Percentiles rank a stretch among this genome's conserved stretches.
phyloP scores from a whole-genome alignment of 2,329 filamentous ascomycete species.

The Furcasterigmium furcatum region DNA sequence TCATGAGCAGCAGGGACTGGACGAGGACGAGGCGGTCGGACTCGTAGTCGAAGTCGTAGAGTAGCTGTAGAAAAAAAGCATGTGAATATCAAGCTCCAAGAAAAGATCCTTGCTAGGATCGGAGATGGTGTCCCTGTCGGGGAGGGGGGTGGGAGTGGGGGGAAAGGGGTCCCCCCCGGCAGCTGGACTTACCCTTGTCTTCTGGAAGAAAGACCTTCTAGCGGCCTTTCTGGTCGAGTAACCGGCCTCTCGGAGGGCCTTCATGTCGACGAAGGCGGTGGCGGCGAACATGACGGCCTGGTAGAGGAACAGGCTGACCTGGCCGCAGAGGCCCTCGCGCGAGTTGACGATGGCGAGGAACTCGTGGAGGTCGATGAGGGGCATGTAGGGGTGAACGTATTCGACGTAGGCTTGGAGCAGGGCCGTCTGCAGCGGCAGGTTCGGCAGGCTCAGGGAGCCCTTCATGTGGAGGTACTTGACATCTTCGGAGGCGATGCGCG shows the following conservation, averaged over 20 bases:
- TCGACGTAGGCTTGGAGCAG: slow-evolving; percentile 80
- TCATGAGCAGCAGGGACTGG: slow-evolving; percentile 86
- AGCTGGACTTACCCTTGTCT: slow-evolving; percentile 65
- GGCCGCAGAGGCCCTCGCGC: slow-evolving; percentile 65
- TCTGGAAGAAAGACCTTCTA: slow-evolving; percentile 84
- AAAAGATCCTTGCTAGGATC: neutral
- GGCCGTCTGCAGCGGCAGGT: slow-evolving; percentile 68
- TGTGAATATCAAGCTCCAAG: slow-evolving; percentile 17
- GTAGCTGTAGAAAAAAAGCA: slow-evolving; percentile 46
- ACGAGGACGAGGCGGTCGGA: slow-evolving; percentile 84
- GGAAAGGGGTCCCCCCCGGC: slow-evolving; percentile 4
- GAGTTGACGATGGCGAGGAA: slow-evolving; percentile 59
- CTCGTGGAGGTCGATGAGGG: slow-evolving; percentile 68
- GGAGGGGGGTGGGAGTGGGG: neutral
- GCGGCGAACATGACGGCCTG: slow-evolving; percentile 95
- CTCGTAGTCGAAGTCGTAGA: slow-evolving; percentile 97
- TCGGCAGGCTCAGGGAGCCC: slow-evolving; percentile 77
- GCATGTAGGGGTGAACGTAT: slow-evolving; percentile 94
- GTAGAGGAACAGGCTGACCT: slow-evolving; percentile 82
- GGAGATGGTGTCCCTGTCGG: neutral
- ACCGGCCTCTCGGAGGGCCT: slow-evolving; percentile 71
- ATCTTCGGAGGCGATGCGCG: slow-evolving; percentile 76
- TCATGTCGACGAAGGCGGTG: slow-evolving; percentile 82
- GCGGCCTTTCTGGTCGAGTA: slow-evolving; percentile 77
- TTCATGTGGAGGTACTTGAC: slow-evolving; percentile 80